Evolutionary conservation across 2,329 filamentous ascomycete genomes (phyloP).

Genomic region (Ophiostoma sp.): DNA sequence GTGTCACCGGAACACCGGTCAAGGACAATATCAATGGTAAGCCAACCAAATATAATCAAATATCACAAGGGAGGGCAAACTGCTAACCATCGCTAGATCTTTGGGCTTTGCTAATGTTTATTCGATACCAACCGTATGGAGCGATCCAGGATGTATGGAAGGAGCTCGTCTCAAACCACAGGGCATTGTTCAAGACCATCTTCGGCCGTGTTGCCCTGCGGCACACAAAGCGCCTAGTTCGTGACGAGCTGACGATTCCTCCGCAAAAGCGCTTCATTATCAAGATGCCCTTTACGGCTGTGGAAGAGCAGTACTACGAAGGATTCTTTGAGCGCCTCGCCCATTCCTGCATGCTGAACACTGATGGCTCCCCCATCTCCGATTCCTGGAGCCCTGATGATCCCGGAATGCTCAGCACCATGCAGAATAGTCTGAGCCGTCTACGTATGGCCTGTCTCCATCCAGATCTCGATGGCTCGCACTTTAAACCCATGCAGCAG

Average conservation of each 20-base stretch:
- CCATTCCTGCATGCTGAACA: constrained; percentile 59
- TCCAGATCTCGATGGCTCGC: constrained; percentile 63
- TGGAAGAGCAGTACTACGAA: constrained; percentile 86
- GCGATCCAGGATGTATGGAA: constrained; percentile 61
- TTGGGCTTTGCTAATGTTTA: constrained; percentile 72
- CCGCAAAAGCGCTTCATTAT: constrained; percentile 81
- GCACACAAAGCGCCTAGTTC: constrained; percentile 77
- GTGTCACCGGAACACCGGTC: constrained; percentile 83
- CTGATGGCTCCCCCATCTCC: constrained; percentile 55
- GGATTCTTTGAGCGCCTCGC: constrained; percentile 72
- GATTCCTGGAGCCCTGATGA: constrained; percentile 62
- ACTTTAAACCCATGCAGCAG: constrained; percentile 45
- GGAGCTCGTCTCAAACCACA: constrained; percentile 55
- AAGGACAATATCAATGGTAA: constrained; percentile 50
- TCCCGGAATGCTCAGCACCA: constrained; percentile 54
- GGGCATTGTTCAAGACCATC: constrained; percentile 59
- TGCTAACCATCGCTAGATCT: constrained; percentile 50
- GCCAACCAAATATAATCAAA: constrained; percentile 25
- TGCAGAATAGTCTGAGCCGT: constrained; percentile 73
- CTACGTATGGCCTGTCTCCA: constrained; percentile 49
- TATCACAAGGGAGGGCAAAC: not conserved
- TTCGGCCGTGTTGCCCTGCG: constrained; percentile 70
- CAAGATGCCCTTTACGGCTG: constrained; percentile 79
- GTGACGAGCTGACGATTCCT: constrained; percentile 72
- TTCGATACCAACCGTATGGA: constrained; percentile 72